phyloP scores from a whole-genome alignment of 306 rosid species.

The Psophocarpus tetragonolobus region DNA sequence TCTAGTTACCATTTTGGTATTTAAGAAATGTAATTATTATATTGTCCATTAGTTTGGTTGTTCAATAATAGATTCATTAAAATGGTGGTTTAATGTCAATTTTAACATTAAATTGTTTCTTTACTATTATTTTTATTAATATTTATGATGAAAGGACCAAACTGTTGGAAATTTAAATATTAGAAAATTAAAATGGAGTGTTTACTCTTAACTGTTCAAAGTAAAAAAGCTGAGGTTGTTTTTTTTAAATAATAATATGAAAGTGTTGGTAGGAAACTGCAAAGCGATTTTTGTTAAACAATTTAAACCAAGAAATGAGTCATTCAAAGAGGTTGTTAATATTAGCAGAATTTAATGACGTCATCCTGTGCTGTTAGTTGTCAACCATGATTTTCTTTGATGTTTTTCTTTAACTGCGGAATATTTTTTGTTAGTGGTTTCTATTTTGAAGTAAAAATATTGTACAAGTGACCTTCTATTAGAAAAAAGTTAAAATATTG shows the following conservation, averaged over 20 bases:
- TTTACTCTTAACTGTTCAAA: background rate
- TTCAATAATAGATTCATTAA: background rate
- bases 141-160: background rate
- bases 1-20: background rate
- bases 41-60: background rate
- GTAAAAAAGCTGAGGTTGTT: background rate
- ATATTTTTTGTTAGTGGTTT: background rate
- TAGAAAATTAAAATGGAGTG: background rate
- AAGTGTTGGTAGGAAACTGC: background rate
- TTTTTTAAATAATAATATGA: background rate
- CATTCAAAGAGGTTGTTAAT: background rate
- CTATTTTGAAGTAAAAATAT: background rate
- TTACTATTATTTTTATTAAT: background rate
- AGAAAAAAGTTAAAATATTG: conserved; percentile 9
- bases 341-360: background rate
- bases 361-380: background rate
- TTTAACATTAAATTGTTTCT: background rate
- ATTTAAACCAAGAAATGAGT: background rate
- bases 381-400: background rate
- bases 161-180: background rate
- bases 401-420: background rate
- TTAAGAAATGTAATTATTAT: background rate
- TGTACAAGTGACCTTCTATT: background rate
- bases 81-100: conserved; percentile 4
- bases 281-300: background rate